Evolutionary conservation across 2,329 filamentous ascomycete genomes (phyloP), one percentile per base, ranked within the genome.

Genomic region (Penicillium olsonii): DNA sequence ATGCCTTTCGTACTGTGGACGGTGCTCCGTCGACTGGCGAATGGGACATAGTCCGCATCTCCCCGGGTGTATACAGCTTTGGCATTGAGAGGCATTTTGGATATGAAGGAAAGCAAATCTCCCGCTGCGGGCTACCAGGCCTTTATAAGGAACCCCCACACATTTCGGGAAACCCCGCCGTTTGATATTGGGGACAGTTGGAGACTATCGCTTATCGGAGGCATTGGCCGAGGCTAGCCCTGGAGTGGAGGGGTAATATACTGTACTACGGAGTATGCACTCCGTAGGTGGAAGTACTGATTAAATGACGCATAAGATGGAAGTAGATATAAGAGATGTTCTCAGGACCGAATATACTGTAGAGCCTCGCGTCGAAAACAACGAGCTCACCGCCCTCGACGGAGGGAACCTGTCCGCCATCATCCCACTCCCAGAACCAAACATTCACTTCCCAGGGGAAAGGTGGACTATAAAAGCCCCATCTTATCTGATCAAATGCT

Each of bases 1-100:
- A 97, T 96, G 38, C 91, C 92, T 64, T 92, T 87, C 5, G 88
- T 92, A 69, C 90, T 96, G 69, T 97, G 92, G 11, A 97, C 90
- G 11, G 95, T 91, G 61, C 92, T 96, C 55, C 94, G 80, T 33
- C 92, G 84, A 61, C 90, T 95, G 9, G 88, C 45, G 42, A 72
- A 72, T 3, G 66, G 65, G 40, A 60, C 59, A 43, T 68, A 69
- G 31, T 76, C 70, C 8, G 77, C 72, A 37, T 79, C 72, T 18
- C 64, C 63, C 45, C 74, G 70, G 24, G 79, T 74, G 56, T 80
- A 81, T 43, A 84, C 69, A 45, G 80, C 72, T 50, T 69, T 70
- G 12, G 74, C 67, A 54, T 75, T 74, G 53, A 79, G 75, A 50
- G 76, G 74, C 77, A 79, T 79, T 50, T 67, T 46, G 17, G 11